phyloP scores from a whole-genome alignment of 768 basidiomycete species.

The Leccinum subgranulosum region DNA sequence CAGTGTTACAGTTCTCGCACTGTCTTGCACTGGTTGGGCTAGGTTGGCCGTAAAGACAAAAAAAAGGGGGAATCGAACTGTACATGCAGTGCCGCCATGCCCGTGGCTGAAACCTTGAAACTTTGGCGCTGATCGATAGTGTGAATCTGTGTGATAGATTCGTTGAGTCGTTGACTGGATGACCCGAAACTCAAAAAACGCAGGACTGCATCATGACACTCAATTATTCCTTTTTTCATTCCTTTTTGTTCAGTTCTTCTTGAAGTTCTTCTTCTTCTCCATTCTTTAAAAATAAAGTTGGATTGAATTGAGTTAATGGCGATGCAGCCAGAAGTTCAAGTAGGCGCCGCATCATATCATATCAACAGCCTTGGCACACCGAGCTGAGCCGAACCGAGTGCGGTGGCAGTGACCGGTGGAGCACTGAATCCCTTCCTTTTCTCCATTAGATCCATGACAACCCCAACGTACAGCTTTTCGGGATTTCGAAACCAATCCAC shows the following conservation, averaged over 20 bases:
- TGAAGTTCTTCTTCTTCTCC: neutral
- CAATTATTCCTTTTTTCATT: neutral
- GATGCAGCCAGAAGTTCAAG: neutral
- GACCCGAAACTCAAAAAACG: neutral
- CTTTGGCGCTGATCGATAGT: neutral
- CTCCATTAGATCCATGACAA: neutral
- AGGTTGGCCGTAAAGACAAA: neutral
- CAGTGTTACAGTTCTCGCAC: neutral
- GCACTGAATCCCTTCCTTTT: neutral
- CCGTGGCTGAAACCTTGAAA: neutral
- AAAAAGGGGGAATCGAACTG: neutral
- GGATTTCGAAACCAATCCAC: neutral
- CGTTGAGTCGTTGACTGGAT: neutral
- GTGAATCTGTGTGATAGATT: neutral
- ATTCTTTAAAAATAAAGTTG: neutral
- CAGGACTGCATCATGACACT: neutral
- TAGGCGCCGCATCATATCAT: neutral
- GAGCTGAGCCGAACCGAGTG: neutral
- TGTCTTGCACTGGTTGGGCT: neutral
- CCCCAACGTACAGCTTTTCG: neutral
- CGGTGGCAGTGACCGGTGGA: neutral
- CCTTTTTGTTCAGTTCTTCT: neutral
- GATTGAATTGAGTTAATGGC: neutral
- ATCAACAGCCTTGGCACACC: neutral
- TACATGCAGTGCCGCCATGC: neutral